Evolutionary conservation across 495 filamentous ascomycete genomes (phyloP), one percentile per base, ranked within the genome.

Genomic region (Lasiosphaeria hispida): DNA sequence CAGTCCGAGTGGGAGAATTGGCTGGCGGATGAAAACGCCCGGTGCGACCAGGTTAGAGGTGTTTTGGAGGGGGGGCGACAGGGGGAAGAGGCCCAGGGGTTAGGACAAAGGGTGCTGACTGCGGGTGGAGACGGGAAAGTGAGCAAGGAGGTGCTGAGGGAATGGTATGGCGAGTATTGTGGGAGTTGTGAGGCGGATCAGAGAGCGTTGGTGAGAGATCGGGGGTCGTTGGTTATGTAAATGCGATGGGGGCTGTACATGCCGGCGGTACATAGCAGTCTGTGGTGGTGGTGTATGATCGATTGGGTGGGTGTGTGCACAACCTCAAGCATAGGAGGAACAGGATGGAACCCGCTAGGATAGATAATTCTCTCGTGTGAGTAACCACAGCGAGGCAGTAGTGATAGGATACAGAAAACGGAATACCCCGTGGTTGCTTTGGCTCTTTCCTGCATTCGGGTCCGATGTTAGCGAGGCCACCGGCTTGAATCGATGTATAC

Each of bases 1-100:
- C 78, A 82, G 54, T 86, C 83, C 2, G 92, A 97, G 74, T 98
- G 90, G 87, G 92, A 95, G 74, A 87, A 87, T 40, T 97, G 92
- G 91, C 79, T 97, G 13, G 67, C 76, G 4, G 84, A 86, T 40
- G 92, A 97, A 73, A 79, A 77, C 52, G 63, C 71, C 18, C 82
- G 85, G 55, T 96, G 91, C 72, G 80, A 80, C 44, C 78, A 83
- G 64, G 80, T 90, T 4, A 76, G 78, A 56, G 70, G 66, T 8
- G 69, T 87, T 55, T 67, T 89, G 58, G 50, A 75, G 11, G n/a
- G 67, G 64, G 15, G 44, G 49, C 18, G 7, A 64, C 68, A 48
- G 47, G 54, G 19, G 62, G 49, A 13, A 8, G 45, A 50, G 43
- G 62, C 63, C 48, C 67, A 66, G 42, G 67, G 71, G 19, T 39